Percentiles rank a stretch among this genome's conserved stretches.
Evolutionary conservation across 768 basidiomycete genomes (phyloP).

Genomic region (Suillus subalutaceus): DNA sequence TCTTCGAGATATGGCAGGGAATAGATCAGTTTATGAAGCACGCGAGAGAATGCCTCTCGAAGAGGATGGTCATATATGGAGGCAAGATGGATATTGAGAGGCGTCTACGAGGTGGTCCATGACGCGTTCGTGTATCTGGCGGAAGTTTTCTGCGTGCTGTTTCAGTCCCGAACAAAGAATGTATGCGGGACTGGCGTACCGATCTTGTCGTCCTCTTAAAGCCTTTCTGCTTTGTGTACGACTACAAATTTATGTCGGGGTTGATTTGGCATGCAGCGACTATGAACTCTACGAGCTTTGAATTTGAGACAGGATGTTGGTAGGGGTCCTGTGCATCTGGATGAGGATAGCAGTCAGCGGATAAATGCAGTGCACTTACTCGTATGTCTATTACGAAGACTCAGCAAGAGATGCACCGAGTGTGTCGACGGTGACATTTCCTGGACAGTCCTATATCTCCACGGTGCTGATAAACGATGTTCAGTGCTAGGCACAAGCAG

Average conservation of each 20-base stretch:
- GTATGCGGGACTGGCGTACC: conserved; percentile 47
- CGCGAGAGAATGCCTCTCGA: conserved; percentile 89
- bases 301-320: conserved; percentile 69
- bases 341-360: conserved; percentile 10
- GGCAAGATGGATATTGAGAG: conserved; percentile 87
- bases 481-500: neutral
- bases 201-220: conserved; percentile 89
- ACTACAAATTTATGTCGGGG: conserved; percentile 84
- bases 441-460: conserved; percentile 95
- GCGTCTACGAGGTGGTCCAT: conserved; percentile 80
- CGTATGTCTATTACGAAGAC: conserved; percentile 96
- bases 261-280: conserved; percentile 75
- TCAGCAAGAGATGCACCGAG: conserved; percentile 74
- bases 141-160: conserved; percentile 74
- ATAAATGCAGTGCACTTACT: conserved; percentile 47
- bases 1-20: conserved; percentile 87
- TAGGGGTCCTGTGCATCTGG: conserved; percentile 65
- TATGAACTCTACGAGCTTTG: conserved; percentile 78
- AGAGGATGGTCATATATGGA: conserved; percentile 92
- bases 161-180: conserved; percentile 4
- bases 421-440: conserved; percentile 79
- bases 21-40: conserved; percentile 85
- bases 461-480: conserved; percentile 63
- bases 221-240: conserved; percentile 92
- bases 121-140: conserved; percentile 87